Base-by-base conservation (phyloP, 345 rosid species). In the Salix exigua region DNA sequence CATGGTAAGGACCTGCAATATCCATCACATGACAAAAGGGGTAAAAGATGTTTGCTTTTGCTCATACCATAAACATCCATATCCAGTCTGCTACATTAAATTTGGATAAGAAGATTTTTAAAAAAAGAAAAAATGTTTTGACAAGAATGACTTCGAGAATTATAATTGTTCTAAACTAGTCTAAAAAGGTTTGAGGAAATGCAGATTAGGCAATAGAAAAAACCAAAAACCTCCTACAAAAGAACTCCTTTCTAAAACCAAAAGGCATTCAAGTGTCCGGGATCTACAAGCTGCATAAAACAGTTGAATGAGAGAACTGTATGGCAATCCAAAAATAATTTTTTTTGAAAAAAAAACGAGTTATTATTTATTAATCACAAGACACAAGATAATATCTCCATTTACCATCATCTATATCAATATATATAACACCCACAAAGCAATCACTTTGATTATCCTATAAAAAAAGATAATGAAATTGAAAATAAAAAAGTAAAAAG, bases 1-100 rank as follows among this genome's bases (percentile, higher is more conserved):
- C 97, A 79, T 91, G 86, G 84, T 96, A 96, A 77, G 88, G 89
- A 86, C 99, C 99, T 96, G 83, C 70, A 86, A 73, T 51, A 71
- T 78, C 72, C 83, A 83, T 69, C 31, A 48, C 35, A 37, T 30
- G 61, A 66, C 61, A 25, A 68, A 68, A 61, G 18, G 37, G n/a
- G 58, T 6, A 62, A 71, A 71, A 7, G 26, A 66, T 55, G 65
- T 68, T 72, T 21, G 17, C n/a, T 44, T 61, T 46, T 25, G 6
- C 63, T 6, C 21, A 9, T 21, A 25, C 10, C 21, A 30, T n/a
- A 14, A 13, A 14, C 14, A 38, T 33, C 21, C 33, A 7, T 48
- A 30, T 33, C 31, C 51, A 71, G 55, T 35, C 17, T 50, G 55
- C 13, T 50, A 21, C 2, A 5, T 17, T 66, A 55, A n/a, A n/a